Evolutionary conservation across 306 rosid genomes (phyloP).

Genomic region (Macrotyloma uniflorum): DNA sequence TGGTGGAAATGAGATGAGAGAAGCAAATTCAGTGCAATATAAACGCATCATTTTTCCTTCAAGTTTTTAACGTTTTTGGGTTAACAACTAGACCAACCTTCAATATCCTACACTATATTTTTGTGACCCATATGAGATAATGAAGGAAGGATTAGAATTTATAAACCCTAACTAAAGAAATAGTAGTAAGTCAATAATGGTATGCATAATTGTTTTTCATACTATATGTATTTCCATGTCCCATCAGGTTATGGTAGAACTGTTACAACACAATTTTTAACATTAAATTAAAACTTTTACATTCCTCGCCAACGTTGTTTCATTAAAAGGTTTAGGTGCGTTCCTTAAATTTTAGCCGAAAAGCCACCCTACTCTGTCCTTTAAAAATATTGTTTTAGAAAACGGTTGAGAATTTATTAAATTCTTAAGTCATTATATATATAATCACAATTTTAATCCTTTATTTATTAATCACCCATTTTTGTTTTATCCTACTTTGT

Average conservation of each 20-base stretch:
- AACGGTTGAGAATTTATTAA: not conserved
- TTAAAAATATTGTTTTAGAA: not conserved
- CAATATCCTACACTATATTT: not conserved
- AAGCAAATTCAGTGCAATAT: not conserved
- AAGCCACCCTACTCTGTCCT: not conserved
- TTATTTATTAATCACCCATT: not conserved
- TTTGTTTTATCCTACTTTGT: not conserved
- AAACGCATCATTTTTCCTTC: not conserved
- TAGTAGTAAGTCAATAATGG: not conserved
- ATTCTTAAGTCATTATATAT: not conserved
- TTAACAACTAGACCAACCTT: not conserved
- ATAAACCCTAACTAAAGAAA: not conserved
- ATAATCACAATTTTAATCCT: not conserved
- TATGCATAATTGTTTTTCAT: not conserved
- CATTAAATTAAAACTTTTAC: not conserved
- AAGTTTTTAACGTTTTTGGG: not conserved
- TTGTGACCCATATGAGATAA: not conserved
- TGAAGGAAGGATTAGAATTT: not conserved
- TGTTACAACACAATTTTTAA: not conserved
- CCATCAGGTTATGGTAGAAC: not conserved
- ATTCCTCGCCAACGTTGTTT: not conserved
- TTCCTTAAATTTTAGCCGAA: not conserved
- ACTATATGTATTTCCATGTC: not conserved
- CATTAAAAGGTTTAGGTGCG: constrained; percentile 7
- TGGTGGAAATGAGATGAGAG: not conserved